Evolutionary conservation across 2,329 filamentous ascomycete genomes (phyloP).

Genomic region (Moelleriella libera): DNA sequence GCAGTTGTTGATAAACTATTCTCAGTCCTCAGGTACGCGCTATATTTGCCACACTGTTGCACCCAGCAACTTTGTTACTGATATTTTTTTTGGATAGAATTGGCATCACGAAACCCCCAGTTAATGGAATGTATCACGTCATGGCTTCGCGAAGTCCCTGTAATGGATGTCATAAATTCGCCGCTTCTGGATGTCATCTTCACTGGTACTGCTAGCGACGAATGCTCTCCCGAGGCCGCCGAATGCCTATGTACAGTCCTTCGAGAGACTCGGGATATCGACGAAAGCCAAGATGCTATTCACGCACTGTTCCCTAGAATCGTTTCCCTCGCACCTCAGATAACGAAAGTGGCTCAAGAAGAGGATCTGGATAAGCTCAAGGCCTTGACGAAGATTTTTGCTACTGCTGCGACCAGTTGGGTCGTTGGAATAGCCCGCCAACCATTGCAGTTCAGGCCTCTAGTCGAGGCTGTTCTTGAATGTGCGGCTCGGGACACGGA

Average conservation of each 20-base stretch:
- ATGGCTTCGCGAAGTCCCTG: constrained; percentile 87
- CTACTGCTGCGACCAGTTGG: constrained; percentile 90
- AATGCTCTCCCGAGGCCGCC: constrained; percentile 73
- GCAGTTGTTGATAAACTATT: constrained; percentile 75
- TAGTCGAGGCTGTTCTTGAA: constrained; percentile 88
- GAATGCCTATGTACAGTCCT: constrained; percentile 90
- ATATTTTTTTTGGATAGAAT: constrained; percentile 28
- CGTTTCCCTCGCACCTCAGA: constrained; percentile 61
- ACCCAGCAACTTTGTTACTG: background rate
- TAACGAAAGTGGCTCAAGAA: constrained; percentile 58
- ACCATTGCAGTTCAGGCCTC: constrained; percentile 62
- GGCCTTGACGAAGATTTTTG: constrained; percentile 77
- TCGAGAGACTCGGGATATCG: constrained; percentile 82
- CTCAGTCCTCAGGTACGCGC: constrained; percentile 72
- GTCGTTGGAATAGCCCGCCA: constrained; percentile 80
- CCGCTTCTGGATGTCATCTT: constrained; percentile 73
- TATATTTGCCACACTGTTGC: background rate
- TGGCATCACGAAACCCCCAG: constrained; percentile 73
- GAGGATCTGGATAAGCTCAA: constrained; percentile 81
- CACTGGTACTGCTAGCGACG: constrained; percentile 58
- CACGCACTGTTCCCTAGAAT: constrained; percentile 71
- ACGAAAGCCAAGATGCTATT: constrained; percentile 75
- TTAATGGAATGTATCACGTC: constrained; percentile 92
- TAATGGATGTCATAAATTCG: constrained; percentile 70
- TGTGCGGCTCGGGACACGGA: constrained; percentile 80